phyloP scores from a whole-genome alignment of 352 stramenopile genomes.

The Pythium pyrilobum region DNA sequence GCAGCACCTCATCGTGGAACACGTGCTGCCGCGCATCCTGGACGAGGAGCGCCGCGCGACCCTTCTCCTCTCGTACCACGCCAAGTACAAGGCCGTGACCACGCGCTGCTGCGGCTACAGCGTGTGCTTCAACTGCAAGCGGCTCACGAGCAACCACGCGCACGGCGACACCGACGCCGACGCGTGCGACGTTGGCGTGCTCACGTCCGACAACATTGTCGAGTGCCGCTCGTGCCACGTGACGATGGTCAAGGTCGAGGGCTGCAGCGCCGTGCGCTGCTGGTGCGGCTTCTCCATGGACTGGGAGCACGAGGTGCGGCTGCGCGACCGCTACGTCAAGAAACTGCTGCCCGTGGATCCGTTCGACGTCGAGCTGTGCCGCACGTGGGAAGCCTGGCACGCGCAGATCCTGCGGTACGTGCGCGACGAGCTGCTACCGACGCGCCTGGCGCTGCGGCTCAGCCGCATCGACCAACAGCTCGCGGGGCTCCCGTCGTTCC shows the following conservation, averaged over 20 bases:
- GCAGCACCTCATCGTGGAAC: constrained; percentile 14
- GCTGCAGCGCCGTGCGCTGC: constrained; percentile 17
- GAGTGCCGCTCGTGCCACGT: constrained; percentile 23
- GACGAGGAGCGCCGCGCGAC: constrained; percentile 22
- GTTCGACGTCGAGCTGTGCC: constrained; percentile 22
- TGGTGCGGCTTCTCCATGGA: constrained; percentile 30
- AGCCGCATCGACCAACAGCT: constrained; percentile 14
- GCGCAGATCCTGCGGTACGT: not conserved
- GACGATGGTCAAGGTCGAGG: constrained; percentile 25
- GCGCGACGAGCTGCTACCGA: not conserved
- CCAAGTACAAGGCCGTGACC: constrained; percentile 17
- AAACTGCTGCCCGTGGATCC: constrained; percentile 29
- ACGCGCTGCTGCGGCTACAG: constrained; percentile 14
- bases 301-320: constrained; percentile 22
- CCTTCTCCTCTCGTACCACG: constrained; percentile 18
- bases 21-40: constrained; percentile 4
- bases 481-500: not conserved
- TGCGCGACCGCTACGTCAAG: constrained; percentile 13
- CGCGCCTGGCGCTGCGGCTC: not conserved
- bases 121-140: constrained; percentile 25
- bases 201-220: constrained; percentile 3
- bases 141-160: not conserved
- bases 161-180: not conserved
- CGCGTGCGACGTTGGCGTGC: constrained; percentile 1
- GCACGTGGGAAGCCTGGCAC: constrained; percentile 18